Percentiles rank a stretch among this genome's conserved stretches.
Conservation (phyloP, 169 alveolate genomes). For the Perkinsus marinus region DNA sequence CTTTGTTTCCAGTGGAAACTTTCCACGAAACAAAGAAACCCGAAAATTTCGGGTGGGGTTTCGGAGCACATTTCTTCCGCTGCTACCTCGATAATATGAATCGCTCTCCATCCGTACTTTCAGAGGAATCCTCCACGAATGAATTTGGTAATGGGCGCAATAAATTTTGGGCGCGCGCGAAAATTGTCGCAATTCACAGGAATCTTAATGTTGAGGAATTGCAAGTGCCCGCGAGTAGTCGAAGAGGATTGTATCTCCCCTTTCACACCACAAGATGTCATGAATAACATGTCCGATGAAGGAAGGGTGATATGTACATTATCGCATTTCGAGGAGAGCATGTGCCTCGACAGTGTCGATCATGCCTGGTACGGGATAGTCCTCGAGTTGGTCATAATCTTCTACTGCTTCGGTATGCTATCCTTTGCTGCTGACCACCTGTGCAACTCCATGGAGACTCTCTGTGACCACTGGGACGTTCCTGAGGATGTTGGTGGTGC, state of each 20-base stretch:
- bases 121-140: too few relatives aligned
- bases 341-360: not conserved
- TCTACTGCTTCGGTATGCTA: not conserved
- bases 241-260: not conserved
- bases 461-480: not conserved
- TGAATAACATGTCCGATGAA: not conserved
- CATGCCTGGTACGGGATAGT: not conserved
- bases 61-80: too few relatives aligned
- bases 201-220: not conserved
- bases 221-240: not conserved
- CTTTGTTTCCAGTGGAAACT: too few relatives aligned
- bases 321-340: not conserved
- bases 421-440: conserved; percentile 2
- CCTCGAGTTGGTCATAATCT: not conserved
- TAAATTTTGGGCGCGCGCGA: too few relatives aligned
- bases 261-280: not conserved
- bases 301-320: not conserved
- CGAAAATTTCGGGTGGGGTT: too few relatives aligned
- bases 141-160: too few relatives aligned
- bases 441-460: conserved; percentile 5
- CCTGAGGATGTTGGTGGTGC: conserved; percentile 9
- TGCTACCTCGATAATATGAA: too few relatives aligned
- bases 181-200: too few relatives aligned
- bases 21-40: too few relatives aligned
- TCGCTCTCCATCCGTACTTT: too few relatives aligned